Evolutionary conservation across 768 basidiomycete genomes (phyloP).

Genomic region (Boletus pseudopeckii): DNA sequence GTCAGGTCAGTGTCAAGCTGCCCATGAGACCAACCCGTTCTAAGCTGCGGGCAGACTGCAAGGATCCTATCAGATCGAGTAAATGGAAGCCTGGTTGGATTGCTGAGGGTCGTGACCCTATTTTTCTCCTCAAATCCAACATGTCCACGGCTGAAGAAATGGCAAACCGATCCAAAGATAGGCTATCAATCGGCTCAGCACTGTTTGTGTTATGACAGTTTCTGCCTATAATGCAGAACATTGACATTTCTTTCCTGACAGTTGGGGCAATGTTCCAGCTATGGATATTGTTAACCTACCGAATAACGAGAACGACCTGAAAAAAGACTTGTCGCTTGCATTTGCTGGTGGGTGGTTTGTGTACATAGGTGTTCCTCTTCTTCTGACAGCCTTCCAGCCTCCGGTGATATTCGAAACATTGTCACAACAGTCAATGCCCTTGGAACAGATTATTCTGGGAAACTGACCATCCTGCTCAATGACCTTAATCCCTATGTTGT

Average conservation of each 20-base stretch:
- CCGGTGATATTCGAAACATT: conserved; percentile 47
- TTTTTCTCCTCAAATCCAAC: conserved; percentile 10
- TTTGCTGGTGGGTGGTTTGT: conserved; percentile 21
- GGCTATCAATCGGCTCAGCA: conserved; percentile 25
- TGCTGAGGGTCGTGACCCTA: conserved; percentile 18
- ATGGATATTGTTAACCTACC: conserved; percentile 30
- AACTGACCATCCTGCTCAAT: conserved; percentile 40
- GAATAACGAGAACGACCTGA: conserved; percentile 20
- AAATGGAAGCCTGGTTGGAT: conserved; percentile 24
- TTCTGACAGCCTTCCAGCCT: conserved; percentile 32
- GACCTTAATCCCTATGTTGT: conserved; percentile 33
- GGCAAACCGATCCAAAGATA: conserved; percentile 17
- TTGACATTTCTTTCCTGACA: conserved; percentile 1
- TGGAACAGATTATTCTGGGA: conserved; percentile 39
- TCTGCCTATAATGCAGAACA: not conserved
- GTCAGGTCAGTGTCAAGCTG: conserved; percentile 21
- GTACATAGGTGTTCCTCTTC: not conserved
- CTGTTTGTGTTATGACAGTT: conserved; percentile 13
- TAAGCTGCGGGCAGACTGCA: conserved; percentile 19
- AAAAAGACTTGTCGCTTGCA: conserved; percentile 22
- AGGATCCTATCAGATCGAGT: conserved; percentile 17
- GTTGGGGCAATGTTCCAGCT: conserved; percentile 37
- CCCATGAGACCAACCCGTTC: not conserved
- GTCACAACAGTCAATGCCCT: conserved; percentile 42
- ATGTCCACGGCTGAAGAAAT: conserved; percentile 12